Conservation (phyloP, 768 basidiomycete species). For the Trametes elegans region DNA sequence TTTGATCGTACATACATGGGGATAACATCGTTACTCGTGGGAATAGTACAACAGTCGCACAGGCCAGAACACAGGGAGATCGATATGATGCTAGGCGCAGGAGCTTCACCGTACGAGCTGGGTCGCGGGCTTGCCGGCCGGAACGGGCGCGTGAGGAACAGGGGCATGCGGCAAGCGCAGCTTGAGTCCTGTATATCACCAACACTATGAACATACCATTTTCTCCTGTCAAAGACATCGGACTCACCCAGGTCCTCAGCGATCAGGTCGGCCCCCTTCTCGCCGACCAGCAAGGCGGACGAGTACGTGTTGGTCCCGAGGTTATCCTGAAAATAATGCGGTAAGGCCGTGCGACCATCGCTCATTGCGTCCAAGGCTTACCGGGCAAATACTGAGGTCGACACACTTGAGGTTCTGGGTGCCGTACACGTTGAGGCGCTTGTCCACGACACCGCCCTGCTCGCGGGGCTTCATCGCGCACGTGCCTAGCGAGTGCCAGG, state of each 20-base stretch:
- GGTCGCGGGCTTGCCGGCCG: slow-evolving; percentile 28
- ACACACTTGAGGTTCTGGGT: slow-evolving; percentile 66
- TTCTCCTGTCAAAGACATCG: neutral
- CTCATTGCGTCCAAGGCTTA: slow-evolving; percentile 31
- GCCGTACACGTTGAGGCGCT: slow-evolving; percentile 60
- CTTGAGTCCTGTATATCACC: slow-evolving; percentile 48
- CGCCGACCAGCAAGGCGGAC: slow-evolving; percentile 64
- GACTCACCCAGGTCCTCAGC: slow-evolving; percentile 61
- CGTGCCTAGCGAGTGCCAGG: slow-evolving; percentile 65
- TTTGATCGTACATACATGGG: slow-evolving; percentile 6
- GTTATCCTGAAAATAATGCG: slow-evolving; percentile 46
- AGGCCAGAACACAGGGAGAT: too few relatives aligned
- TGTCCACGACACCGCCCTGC: slow-evolving; percentile 66
- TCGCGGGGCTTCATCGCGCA: slow-evolving; percentile 65
- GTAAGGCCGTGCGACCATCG: slow-evolving; percentile 26
- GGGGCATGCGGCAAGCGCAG: slow-evolving; percentile 62
- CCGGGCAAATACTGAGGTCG: slow-evolving; percentile 72
- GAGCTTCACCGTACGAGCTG: slow-evolving; percentile 25
- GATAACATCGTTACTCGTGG: neutral
- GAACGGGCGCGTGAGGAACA: slow-evolving; percentile 60
- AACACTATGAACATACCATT: neutral
- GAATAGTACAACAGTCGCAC: slow-evolving; percentile 6
- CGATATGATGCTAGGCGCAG: neutral
- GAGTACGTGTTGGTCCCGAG: slow-evolving; percentile 74
- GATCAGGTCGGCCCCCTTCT: slow-evolving; percentile 63